Evolutionary conservation across 1,139 yeast genomes (phyloP), one percentile per base, ranked within the genome.

Genomic region (Candida frijolesensis): DNA sequence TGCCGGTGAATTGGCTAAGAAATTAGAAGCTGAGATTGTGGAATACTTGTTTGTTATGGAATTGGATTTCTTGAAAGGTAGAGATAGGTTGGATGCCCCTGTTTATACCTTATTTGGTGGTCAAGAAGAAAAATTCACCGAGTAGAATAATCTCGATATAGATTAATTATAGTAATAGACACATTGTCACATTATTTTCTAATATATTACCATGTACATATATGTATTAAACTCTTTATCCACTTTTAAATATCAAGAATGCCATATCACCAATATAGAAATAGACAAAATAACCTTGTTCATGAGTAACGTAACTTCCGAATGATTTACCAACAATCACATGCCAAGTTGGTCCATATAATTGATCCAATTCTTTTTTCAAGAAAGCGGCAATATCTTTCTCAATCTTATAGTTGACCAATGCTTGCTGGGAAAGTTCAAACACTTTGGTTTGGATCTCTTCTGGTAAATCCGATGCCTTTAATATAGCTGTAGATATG

Each of bases 301-400:
- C 92, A 64, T 95, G 99, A 16, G 98, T 89, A 25, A 95, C 97
- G 64, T 87, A 91, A 49, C 95, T 85, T 4, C 98, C 98, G 70
- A 94, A 94, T 62, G 88, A 88, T 67, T 85, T 84, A 30, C 99
- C 99, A 48, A 91, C 97, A 52, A 94, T 83, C 30, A 91, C 95
- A 66, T 94, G 98, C 99, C 99, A 94, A 22, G 96, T 84, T 43
- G 87, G 82, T 1, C 97, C 97, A 60, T 79, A 87, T 52, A 70
- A 60, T 47, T 70, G 72, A 55, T 81, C 78, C 65, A 80, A 70
- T 59, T 86, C 90, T 63, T 88, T 89, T 72, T 94, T 94, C 57
- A 92, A 74, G 55, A 74, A 79, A 0, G 90, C 84, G 14, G 99
- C 97, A 44, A 90, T 78, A 56, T 92, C 97, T 61, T 87, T 80